Percentiles rank a stretch among this genome's conserved stretches.
These are phyloP conservation scores for Bryoerythrophyllum caledonicum DNA, from an alignment of 225 moss, liverwort and hornwort species.

Conservation along the genomic window DNA sequence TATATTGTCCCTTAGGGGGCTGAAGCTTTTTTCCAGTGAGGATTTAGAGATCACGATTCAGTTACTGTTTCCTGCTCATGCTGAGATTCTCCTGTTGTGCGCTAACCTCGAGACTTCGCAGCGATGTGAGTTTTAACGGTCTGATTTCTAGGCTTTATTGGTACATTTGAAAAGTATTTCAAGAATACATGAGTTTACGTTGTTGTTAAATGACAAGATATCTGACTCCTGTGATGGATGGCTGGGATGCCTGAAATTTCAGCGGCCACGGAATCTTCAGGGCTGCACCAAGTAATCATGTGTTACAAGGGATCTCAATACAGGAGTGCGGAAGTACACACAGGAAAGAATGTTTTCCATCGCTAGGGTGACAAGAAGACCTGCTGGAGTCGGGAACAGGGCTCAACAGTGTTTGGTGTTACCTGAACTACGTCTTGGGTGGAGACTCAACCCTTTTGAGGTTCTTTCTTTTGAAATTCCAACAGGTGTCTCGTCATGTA, in stretches of 20 bases:
- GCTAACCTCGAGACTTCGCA: background rate
- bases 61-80: background rate
- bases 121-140: background rate
- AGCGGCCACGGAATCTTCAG: background rate
- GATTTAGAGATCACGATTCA: background rate
- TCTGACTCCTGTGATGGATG: conserved; percentile 18
- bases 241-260: conserved; percentile 2
- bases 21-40: too few species aligned
- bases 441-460: background rate
- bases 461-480: background rate
- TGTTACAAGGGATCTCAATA: background rate
- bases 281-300: background rate
- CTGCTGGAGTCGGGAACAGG: background rate
- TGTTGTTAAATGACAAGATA: background rate
- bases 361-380: background rate
- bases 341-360: background rate
- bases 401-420: background rate
- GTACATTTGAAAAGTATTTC: background rate
- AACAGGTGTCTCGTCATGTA: background rate
- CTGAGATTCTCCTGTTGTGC: background rate
- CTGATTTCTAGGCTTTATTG: background rate
- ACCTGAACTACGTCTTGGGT: background rate
- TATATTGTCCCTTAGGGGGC: background rate
- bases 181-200: background rate
- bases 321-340: background rate